Percentiles rank a stretch among this genome's conserved stretches.
Conservation (phyloP, 2,329 filamentous ascomycete genomes). For the Cercospora sojina region DNA sequence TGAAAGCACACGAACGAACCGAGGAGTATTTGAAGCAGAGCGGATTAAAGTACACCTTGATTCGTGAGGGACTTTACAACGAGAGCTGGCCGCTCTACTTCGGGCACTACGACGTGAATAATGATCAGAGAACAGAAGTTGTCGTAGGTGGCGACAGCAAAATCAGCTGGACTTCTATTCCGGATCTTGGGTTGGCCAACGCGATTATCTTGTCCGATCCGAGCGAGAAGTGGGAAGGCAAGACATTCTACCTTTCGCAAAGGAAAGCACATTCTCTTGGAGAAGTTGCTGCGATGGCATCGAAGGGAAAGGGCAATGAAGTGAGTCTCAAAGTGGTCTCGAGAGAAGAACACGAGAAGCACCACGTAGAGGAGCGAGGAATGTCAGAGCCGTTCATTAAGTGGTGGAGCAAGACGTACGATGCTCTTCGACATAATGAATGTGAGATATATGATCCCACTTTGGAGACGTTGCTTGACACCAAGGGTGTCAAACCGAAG, state of each 20-base stretch:
- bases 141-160: slow-evolving; percentile 43
- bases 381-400: slow-evolving; percentile 42
- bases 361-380: slow-evolving; percentile 40
- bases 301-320: slow-evolving; percentile 27
- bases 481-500: slow-evolving; percentile 40
- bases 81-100: slow-evolving; percentile 52
- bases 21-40: slow-evolving; percentile 41
- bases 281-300: slow-evolving; percentile 35
- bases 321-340: slow-evolving; percentile 40
- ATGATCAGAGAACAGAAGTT: slow-evolving; percentile 41
- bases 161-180: slow-evolving; percentile 47
- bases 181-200: slow-evolving; percentile 46
- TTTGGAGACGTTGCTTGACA: slow-evolving; percentile 41
- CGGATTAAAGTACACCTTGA: slow-evolving; percentile 38
- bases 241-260: slow-evolving; percentile 43
- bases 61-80: slow-evolving; percentile 48
- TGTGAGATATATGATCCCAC: slow-evolving; percentile 45
- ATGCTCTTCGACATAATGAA: slow-evolving; percentile 45
- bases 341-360: slow-evolving; percentile 44
- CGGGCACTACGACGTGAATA: slow-evolving; percentile 43
- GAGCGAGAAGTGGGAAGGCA: slow-evolving; percentile 37
- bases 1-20: slow-evolving; percentile 50
- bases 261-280: slow-evolving; percentile 28
- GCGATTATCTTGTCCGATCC: slow-evolving; percentile 42
- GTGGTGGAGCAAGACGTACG: slow-evolving; percentile 51